These are phyloP conservation scores for Pseudogymnoascus sp. DNA, from an alignment of 2,329 filamentous ascomycete species.

Conservation along the genomic window DNA sequence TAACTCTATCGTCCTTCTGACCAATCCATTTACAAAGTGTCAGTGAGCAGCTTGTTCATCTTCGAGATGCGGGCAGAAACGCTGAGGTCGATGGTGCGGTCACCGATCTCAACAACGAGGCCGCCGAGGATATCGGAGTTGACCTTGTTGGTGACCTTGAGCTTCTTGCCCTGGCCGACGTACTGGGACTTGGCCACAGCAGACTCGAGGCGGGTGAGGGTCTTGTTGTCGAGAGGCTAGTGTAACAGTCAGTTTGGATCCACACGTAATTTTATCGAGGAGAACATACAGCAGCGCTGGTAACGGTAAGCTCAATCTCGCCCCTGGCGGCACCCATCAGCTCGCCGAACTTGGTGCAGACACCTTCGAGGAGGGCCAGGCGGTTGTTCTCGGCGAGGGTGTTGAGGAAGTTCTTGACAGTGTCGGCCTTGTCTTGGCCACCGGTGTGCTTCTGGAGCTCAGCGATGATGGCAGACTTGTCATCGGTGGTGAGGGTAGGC, in stretches of 20 bases:
- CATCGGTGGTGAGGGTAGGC: constrained; percentile 66
- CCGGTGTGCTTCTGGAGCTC: constrained; percentile 83
- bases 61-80: constrained; percentile 90
- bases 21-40: constrained; percentile 70
- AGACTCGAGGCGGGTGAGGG: constrained; percentile 73
- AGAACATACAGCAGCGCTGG: constrained; percentile 70
- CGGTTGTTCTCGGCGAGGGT: constrained; percentile 96
- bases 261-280: background rate
- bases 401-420: constrained; percentile 86
- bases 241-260: background rate
- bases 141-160: constrained; percentile 93
- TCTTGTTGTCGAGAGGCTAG: constrained; percentile 79
- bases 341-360: constrained; percentile 77
- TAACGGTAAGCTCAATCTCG: constrained; percentile 89
- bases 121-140: constrained; percentile 92
- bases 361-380: constrained; percentile 69
- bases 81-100: constrained; percentile 95
- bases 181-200: constrained; percentile 86
- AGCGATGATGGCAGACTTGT: constrained; percentile 79
- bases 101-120: constrained; percentile 89
- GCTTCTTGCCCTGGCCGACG: constrained; percentile 86
- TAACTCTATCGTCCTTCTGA: constrained; percentile 3
- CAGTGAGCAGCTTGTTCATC: constrained; percentile 98
- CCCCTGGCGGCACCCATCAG: constrained; percentile 84
- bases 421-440: constrained; percentile 59